Conservation (phyloP, 192 early-diverging fungal species). For the Phycomyces blakesleeanus region DNA sequence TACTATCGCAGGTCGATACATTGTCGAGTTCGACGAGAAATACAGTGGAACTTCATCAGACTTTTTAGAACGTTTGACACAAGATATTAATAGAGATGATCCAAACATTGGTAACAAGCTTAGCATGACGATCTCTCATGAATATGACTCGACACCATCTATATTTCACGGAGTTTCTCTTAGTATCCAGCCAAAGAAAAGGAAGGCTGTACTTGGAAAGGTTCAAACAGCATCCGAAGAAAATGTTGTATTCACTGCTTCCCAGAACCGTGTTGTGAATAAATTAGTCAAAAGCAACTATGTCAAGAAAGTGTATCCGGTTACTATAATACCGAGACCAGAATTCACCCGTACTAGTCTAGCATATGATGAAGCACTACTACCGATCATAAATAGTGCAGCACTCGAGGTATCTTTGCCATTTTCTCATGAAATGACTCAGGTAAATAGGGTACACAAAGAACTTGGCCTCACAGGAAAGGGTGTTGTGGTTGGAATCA, state of each 20-base stretch:
- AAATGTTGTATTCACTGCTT: background rate
- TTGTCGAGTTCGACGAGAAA: slow-evolving; percentile 22
- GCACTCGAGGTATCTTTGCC: background rate
- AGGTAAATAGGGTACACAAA: slow-evolving; percentile 43
- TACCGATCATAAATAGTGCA: background rate
- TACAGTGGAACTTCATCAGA: slow-evolving; percentile 4
- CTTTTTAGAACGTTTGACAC: slow-evolving; percentile 1
- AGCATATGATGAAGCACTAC: background rate
- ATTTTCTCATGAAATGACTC: slow-evolving; percentile 47
- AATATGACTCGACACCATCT: slow-evolving; percentile 10
- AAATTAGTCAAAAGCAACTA: background rate
- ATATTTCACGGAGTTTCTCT: slow-evolving; percentile 21
- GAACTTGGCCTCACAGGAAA: slow-evolving; percentile 52
- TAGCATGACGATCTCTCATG: slow-evolving; percentile 13
- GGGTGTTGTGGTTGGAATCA: slow-evolving; percentile 62
- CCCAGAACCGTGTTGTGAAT: background rate
- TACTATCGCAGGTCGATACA: slow-evolving; percentile 16
- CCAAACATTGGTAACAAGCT: background rate
- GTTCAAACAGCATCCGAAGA: background rate
- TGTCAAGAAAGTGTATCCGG: slow-evolving; percentile 16
- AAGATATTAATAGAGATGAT: background rate
- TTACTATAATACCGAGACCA: slow-evolving; percentile 11
- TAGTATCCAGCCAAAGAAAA: background rate
- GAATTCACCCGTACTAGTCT: background rate
- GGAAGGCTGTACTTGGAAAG: background rate